These are phyloP conservation scores for Jackrogersella multiformis DNA, from an alignment of 495 filamentous ascomycete species.

Conservation along the genomic window DNA sequence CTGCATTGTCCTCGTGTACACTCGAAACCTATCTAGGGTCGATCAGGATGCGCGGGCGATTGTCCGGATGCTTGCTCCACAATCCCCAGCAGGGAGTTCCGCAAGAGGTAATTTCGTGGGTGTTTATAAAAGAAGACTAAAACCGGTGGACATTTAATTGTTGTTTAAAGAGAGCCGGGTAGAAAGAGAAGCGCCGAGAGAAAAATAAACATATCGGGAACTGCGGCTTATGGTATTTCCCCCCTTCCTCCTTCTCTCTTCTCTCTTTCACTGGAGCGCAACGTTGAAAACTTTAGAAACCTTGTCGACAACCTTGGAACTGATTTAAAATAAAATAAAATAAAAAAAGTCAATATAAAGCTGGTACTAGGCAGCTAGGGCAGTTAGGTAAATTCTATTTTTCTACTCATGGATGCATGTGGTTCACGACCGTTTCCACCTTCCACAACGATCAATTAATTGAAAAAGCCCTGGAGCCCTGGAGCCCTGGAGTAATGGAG, in stretches of 20 bases:
- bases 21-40: slow-evolving; percentile 38
- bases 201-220: slow-evolving; percentile 38
- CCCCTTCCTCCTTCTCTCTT: no score
- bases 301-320: no score
- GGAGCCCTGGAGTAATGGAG: no score
- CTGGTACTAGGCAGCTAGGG: no score
- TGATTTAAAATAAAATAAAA: no score
- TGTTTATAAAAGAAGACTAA: neutral
- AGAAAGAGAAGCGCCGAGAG: slow-evolving; percentile 29
- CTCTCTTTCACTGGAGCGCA: no score
- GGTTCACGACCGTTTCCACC: slow-evolving; percentile 26
- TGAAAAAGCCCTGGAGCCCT: no score
- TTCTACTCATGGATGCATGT: slow-evolving; percentile 25
- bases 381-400: slow-evolving; percentile 30
- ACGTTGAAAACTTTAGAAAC: no score
- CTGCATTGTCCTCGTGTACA: slow-evolving; percentile 39
- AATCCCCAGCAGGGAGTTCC: slow-evolving; percentile 17
- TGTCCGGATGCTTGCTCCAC: slow-evolving; percentile 32
- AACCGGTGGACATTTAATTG: neutral
- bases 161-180: neutral
- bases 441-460: slow-evolving; percentile 41
- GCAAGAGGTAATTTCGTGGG: slow-evolving; percentile 27
- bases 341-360: no score
- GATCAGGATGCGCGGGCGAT: slow-evolving; percentile 35
- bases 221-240: slow-evolving; percentile 39